Evolutionary conservation across 2,329 filamentous ascomycete species (phyloP).

Genomic region (Hypoxylon rubiginosum): DNA sequence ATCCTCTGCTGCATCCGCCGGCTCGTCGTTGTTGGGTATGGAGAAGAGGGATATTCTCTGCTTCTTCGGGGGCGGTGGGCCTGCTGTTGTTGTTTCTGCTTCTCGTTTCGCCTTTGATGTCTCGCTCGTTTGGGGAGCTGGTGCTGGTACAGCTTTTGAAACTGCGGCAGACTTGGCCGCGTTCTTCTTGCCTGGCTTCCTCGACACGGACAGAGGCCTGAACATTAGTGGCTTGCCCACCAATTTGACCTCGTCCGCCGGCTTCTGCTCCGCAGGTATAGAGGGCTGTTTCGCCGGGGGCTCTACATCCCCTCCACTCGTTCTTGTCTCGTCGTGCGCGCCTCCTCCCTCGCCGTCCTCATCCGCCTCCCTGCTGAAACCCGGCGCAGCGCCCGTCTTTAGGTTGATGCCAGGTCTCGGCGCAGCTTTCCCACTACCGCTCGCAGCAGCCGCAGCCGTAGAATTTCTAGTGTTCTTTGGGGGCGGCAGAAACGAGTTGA

Average conservation of each 20-base stretch:
- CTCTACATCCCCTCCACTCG: conserved; percentile 43
- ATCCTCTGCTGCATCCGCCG: conserved; percentile 41
- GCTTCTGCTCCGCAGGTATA: conserved; percentile 68
- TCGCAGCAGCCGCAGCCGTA: conserved; percentile 47
- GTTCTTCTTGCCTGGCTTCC: conserved; percentile 80
- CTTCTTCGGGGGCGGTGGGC: conserved; percentile 56
- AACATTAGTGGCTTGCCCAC: conserved; percentile 89
- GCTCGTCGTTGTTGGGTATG: conserved; percentile 61
- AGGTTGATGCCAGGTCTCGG: conserved; percentile 74
- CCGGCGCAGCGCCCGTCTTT: conserved; percentile 86
- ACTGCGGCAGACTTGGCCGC: conserved; percentile 52
- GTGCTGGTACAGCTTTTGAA: conserved; percentile 35
- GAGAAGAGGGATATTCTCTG: conserved; percentile 80
- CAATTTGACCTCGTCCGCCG: conserved; percentile 74
- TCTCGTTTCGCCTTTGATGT: conserved; percentile 12
- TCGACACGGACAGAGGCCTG: conserved; percentile 85
- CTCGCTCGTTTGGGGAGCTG: conserved; percentile 37
- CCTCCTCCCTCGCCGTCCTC: conserved; percentile 45
- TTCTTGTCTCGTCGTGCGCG: conserved; percentile 42
- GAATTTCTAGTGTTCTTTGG: conserved; percentile 73
- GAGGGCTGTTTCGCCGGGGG: conserved; percentile 61
- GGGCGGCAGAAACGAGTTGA: conserved; percentile 88
- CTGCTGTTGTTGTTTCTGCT: conserved; percentile 29
- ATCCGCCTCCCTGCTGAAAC: conserved; percentile 75
- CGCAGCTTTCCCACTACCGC: conserved; percentile 52